These are phyloP conservation scores for Auricularia cornea DNA, from an alignment of 768 basidiomycete genomes.

Conservation along the genomic window DNA sequence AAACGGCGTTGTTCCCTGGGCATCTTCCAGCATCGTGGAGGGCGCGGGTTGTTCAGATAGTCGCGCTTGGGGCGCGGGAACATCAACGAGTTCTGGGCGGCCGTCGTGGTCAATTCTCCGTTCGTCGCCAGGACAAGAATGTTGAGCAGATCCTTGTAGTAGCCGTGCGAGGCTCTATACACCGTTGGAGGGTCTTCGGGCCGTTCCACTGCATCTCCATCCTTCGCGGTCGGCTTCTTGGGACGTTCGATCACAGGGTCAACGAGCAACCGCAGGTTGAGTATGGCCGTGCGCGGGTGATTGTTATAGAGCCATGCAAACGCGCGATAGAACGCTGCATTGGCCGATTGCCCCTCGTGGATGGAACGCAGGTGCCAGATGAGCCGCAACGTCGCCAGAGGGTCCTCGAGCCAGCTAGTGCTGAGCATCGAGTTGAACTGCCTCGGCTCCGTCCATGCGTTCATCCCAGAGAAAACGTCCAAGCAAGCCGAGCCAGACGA, in stretches of 20 bases:
- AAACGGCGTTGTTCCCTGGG: neutral
- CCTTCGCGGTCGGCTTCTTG: slow-evolving; percentile 5
- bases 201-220: slow-evolving; percentile 5
- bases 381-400: slow-evolving; percentile 48
- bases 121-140: slow-evolving; percentile 52
- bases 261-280: slow-evolving; percentile 47
- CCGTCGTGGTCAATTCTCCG: slow-evolving; percentile 35
- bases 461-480: slow-evolving; percentile 48
- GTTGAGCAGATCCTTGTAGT: slow-evolving; percentile 70
- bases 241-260: slow-evolving; percentile 39
- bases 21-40: neutral
- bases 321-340: slow-evolving; percentile 47
- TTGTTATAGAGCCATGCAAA: slow-evolving; percentile 63
- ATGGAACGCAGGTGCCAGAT: slow-evolving; percentile 66
- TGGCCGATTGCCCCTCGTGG: slow-evolving; percentile 58
- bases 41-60: neutral
- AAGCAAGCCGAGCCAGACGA: slow-evolving; percentile 46
- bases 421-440: slow-evolving; percentile 31
- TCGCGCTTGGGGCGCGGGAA: slow-evolving; percentile 6
- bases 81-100: slow-evolving; percentile 5
- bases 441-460: slow-evolving; percentile 12
- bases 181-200: slow-evolving; percentile 3
- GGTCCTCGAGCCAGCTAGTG: slow-evolving; percentile 51
- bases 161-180: slow-evolving; percentile 41
- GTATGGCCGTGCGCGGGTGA: slow-evolving; percentile 62